Percentiles rank a stretch among this genome's conserved stretches.
phyloP scores from a whole-genome alignment of 768 basidiomycete genomes.

The Heimioporus sp. region DNA sequence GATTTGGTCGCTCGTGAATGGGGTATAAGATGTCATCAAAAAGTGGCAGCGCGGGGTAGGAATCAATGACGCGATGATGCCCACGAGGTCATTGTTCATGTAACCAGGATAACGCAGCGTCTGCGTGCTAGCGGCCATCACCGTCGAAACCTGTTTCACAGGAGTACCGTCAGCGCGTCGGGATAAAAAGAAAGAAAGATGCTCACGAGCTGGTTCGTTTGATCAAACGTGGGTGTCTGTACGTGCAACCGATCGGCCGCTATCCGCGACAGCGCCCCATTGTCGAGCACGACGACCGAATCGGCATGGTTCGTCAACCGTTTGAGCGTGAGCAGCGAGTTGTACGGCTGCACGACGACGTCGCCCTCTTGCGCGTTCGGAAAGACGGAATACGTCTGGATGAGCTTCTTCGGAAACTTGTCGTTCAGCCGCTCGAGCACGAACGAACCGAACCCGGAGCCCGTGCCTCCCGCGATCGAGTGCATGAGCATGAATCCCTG shows the following conservation, averaged over 20 bases:
- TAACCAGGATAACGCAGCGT: constrained; percentile 96
- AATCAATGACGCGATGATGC: constrained; percentile 94
- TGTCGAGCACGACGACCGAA: constrained; percentile 95
- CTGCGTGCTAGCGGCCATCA: constrained; percentile 95
- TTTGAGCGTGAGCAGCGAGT: constrained; percentile 90
- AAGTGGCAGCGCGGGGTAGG: constrained; percentile 91
- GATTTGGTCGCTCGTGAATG: constrained; percentile 95
- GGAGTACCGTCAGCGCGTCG: background rate
- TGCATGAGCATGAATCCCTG: constrained; percentile 99
- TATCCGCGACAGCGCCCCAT: constrained; percentile 89
- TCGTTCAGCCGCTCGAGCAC: constrained; percentile 95
- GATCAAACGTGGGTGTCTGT: constrained; percentile 85
- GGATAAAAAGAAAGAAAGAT: background rate
- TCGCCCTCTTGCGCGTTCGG: constrained; percentile 92
- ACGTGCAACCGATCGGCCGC: constrained; percentile 89
- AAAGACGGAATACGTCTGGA: constrained; percentile 99
- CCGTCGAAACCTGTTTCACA: constrained; percentile 77
- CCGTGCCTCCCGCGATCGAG: constrained; percentile 98
- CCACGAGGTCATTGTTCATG: constrained; percentile 98
- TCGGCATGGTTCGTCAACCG: constrained; percentile 95
- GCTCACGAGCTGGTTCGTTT: constrained; percentile 86
- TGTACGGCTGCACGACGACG: constrained; percentile 98
- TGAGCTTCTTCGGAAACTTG: constrained; percentile 97
- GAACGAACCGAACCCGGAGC: constrained; percentile 98
- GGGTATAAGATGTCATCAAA: constrained; percentile 93